These are phyloP conservation scores for Graphiopsis chlorocephala DNA, from an alignment of 2,329 filamentous ascomycete genomes.

Conservation along the genomic window DNA sequence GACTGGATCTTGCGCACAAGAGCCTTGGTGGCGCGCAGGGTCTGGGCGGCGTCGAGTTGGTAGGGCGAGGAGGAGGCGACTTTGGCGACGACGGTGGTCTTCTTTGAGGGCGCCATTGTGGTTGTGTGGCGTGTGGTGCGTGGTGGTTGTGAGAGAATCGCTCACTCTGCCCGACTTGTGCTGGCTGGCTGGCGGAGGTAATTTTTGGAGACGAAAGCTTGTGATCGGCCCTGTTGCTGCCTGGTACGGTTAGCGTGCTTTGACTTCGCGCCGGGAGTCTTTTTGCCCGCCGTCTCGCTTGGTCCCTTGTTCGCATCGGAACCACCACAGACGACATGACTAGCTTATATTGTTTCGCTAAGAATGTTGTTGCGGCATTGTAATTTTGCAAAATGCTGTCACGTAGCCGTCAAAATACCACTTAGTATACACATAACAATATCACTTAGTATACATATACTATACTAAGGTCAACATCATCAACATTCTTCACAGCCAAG, in stretches of 20 bases:
- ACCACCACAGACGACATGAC: neutral
- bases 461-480: neutral
- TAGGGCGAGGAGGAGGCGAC: constrained; percentile 35
- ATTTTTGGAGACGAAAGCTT: constrained; percentile 6
- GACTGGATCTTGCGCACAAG: constrained; percentile 52
- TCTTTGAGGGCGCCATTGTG: constrained; percentile 29
- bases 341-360: neutral
- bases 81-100: constrained; percentile 34
- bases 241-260: neutral
- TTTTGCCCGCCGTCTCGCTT: neutral
- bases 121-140: neutral
- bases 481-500: neutral
- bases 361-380: neutral
- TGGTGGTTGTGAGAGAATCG: neutral
- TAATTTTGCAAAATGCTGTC: neutral
- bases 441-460: neutral
- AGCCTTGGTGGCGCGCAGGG: constrained; percentile 58
- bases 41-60: constrained; percentile 48
- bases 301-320: neutral
- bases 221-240: constrained; percentile 1
- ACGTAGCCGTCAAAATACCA: neutral
- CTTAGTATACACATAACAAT: neutral
- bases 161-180: neutral
- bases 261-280: neutral
- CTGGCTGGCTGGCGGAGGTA: constrained; percentile 1